Conservation (phyloP, 2,329 filamentous ascomycete genomes). For the Aspergillus versicolor region DNA sequence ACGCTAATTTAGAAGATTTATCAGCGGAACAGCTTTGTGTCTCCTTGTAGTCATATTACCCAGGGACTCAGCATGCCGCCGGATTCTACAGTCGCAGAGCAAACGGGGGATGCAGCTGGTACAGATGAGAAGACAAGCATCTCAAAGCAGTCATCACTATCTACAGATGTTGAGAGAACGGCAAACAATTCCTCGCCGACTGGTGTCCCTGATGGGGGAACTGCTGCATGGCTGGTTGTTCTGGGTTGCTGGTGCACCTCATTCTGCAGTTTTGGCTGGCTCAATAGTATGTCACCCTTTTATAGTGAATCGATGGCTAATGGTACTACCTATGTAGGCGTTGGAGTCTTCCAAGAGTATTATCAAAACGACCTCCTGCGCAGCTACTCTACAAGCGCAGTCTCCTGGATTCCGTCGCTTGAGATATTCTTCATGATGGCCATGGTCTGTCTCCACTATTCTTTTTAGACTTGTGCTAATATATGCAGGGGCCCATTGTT, state of each 20-base stretch:
- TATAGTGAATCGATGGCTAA: neutral
- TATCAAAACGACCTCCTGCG: constrained; percentile 6
- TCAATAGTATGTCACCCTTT: neutral
- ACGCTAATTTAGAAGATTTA: no score
- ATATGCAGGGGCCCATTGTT: constrained; percentile 49
- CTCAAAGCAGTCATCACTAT: neutral
- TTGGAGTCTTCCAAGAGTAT: constrained; percentile 15
- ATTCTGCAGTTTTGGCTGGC: constrained; percentile 1
- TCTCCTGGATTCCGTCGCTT: constrained; percentile 15
- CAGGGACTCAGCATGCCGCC: no score
- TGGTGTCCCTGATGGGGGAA: neutral
- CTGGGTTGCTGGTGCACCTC: neutral
- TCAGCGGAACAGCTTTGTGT: no score
- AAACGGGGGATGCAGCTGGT: no score
- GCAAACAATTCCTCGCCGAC: neutral
- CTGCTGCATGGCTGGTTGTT: neutral
- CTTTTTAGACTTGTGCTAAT: no score
- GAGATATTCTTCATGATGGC: constrained; percentile 16
- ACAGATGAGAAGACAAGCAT: neutral
- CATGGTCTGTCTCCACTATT: no score
- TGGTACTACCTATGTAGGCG: neutral
- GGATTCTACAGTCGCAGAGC: no score
- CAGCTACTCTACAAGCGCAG: constrained; percentile 9
- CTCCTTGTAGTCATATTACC: no score
- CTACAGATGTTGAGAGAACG: neutral